Conservation (phyloP, 2,329 filamentous ascomycete genomes). For the Dryadomyces quercus-mongolicae region DNA sequence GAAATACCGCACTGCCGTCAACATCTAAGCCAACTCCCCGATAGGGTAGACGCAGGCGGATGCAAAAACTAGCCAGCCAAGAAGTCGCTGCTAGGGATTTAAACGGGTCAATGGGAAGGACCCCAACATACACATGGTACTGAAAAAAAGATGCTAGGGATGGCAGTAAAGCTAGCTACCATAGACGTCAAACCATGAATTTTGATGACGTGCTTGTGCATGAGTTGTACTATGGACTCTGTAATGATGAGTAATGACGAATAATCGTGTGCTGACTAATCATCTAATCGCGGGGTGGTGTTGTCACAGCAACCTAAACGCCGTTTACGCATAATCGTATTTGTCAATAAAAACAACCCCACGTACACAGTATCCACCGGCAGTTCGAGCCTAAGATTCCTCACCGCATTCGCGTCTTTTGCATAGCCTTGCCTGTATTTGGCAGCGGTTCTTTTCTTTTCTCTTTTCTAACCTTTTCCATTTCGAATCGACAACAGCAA, state of each 20-base stretch:
- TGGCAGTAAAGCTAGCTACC: neutral
- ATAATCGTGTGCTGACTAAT: neutral
- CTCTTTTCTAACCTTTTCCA: neutral
- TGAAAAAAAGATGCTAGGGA: neutral
- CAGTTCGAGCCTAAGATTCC: neutral
- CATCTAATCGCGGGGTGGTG: neutral
- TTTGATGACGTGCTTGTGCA: no score
- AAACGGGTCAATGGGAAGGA: neutral
- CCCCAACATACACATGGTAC: neutral
- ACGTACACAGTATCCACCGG: slow-evolving; percentile 1
- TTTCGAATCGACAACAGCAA: slow-evolving; percentile 2
- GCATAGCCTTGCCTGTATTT: neutral
- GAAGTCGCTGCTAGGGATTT: neutral
- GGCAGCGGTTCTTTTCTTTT: neutral
- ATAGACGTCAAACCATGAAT: neutral
- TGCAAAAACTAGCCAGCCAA: neutral
- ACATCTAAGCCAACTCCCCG: slow-evolving; percentile 48
- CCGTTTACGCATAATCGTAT: neutral
- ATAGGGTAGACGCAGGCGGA: neutral
- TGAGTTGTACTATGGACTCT: no score
- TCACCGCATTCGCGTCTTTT: slow-evolving; percentile 2
- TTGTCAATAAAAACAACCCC: slow-evolving; percentile 11
- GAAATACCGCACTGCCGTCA: slow-evolving; percentile 85
- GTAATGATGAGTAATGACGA: no score
- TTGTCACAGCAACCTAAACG: slow-evolving; percentile 11